Conservation (phyloP, 306 rosid species). For the Oxytropis ochrocephala region DNA sequence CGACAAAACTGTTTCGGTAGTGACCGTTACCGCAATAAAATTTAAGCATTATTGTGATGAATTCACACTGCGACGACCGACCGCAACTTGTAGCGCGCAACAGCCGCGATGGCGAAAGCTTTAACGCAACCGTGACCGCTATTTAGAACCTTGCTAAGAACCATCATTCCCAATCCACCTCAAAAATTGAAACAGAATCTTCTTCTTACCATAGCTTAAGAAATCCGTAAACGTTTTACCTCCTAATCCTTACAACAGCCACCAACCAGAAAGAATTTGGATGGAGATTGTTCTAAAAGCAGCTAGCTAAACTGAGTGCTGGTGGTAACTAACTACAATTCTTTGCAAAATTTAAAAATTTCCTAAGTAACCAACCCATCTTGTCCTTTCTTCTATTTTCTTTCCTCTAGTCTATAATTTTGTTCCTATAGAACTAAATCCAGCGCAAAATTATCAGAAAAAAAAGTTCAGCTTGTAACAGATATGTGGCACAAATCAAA, state of each 20-base stretch:
- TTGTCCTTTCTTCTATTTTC: background rate
- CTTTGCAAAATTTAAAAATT: background rate
- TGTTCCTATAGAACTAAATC: background rate
- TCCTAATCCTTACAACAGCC: background rate
- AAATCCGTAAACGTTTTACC: background rate
- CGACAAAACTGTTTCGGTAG: no score
- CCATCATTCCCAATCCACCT: background rate
- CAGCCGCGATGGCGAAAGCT: no score
- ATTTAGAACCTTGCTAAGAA: no score
- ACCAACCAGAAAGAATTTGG: background rate
- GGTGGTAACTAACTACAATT: background rate
- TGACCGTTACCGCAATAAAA: no score
- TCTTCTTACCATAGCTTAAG: background rate
- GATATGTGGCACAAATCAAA: background rate
- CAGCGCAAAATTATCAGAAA: background rate
- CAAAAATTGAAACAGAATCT: background rate
- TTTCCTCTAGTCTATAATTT: background rate
- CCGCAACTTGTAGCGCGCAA: no score
- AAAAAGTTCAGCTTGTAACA: background rate
- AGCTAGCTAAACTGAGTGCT: background rate
- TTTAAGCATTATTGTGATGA: no score
- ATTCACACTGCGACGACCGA: no score
- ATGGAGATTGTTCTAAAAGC: background rate
- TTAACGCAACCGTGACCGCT: no score
- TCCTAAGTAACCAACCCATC: background rate